Conservation (phyloP, 768 basidiomycete genomes). For the Lepiota brunneoincarnata region DNA sequence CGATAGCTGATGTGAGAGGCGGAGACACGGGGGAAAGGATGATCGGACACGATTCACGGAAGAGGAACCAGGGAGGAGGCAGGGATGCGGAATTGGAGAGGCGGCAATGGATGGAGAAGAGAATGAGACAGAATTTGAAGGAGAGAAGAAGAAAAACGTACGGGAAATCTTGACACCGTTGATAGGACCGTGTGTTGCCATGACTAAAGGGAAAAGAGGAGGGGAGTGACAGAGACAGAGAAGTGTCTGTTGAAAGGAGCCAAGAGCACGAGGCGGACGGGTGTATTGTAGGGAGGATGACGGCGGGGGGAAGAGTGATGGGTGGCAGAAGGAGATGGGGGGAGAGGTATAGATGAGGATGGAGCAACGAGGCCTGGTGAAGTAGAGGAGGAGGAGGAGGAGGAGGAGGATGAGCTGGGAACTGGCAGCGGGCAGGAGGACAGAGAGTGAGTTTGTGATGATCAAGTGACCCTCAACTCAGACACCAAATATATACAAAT, state of each 20-base stretch:
- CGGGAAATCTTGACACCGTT: conserved; percentile 87
- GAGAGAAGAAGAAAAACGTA: conserved; percentile 40
- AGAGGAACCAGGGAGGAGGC: conserved; percentile 14
- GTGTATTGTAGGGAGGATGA: conserved; percentile 5
- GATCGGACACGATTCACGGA: conserved; percentile 34
- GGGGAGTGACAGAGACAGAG: conserved; percentile 3
- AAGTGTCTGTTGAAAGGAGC: conserved; percentile 13
- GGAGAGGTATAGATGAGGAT: conserved; percentile 13
- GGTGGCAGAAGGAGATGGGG: background rate
- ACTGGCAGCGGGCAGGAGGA: conserved; percentile 16
- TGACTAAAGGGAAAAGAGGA: conserved; percentile 26
- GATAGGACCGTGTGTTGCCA: conserved; percentile 79
- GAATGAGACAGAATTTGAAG: conserved; percentile 20
- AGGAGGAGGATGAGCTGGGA: conserved; percentile 21
- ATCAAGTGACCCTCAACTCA: conserved; percentile 30
- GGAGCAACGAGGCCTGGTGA: background rate
- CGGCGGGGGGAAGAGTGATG: conserved; percentile 1
- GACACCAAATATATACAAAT: conserved; percentile 24
- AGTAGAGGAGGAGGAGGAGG: conserved; percentile 7
- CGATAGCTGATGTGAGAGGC: conserved; percentile 55
- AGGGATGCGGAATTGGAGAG: conserved; percentile 10
- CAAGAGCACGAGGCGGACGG: conserved; percentile 8
- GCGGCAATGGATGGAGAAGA: conserved; percentile 19
- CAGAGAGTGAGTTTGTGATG: conserved; percentile 15
- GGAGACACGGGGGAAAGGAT: conserved; percentile 23